These are phyloP conservation scores for Radiomyces spectabilis DNA, from an alignment of 192 early-diverging fungal species.

Conservation along the genomic window DNA sequence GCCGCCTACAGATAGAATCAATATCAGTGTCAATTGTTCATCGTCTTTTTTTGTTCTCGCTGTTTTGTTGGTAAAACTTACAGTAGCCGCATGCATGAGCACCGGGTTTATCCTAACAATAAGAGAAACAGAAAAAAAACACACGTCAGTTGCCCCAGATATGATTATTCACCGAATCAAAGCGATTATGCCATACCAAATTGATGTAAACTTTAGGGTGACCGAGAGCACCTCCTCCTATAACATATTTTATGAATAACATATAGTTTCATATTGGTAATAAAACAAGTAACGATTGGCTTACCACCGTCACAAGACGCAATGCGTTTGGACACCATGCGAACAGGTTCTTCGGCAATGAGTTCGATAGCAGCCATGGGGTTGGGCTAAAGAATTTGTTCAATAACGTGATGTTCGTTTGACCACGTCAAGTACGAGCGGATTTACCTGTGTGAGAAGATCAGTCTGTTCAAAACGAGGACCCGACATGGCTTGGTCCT, in stretches of 20 bases:
- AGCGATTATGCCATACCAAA: constrained; percentile 43
- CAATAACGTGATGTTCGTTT: no score
- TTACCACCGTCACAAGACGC: constrained; percentile 84
- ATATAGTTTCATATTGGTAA: not conserved
- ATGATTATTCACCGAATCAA: not conserved
- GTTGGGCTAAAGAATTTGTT: constrained; percentile 71
- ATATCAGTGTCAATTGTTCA: no score
- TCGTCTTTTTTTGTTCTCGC: not conserved
- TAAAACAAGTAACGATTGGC: not conserved
- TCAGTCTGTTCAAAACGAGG: constrained; percentile 86
- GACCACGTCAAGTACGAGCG: no score
- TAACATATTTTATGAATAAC: not conserved
- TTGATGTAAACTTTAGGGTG: constrained; percentile 95
- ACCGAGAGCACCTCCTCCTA: constrained; percentile 80
- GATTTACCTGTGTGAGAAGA: constrained; percentile 63
- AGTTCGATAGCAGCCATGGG: constrained; percentile 88
- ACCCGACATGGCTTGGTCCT: constrained; percentile 59
- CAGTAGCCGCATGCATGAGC: constrained; percentile 76
- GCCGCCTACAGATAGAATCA: constrained; percentile 2
- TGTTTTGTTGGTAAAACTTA: constrained; percentile 29
- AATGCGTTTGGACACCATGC: constrained; percentile 60
- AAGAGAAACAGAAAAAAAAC: not conserved
- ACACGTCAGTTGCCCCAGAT: not conserved
- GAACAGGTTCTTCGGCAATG: constrained; percentile 83
- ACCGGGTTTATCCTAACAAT: constrained; percentile 47